Evolutionary conservation across 2,329 filamentous ascomycete species (phyloP).

Genomic region (Arachnopeziza araneosa): DNA sequence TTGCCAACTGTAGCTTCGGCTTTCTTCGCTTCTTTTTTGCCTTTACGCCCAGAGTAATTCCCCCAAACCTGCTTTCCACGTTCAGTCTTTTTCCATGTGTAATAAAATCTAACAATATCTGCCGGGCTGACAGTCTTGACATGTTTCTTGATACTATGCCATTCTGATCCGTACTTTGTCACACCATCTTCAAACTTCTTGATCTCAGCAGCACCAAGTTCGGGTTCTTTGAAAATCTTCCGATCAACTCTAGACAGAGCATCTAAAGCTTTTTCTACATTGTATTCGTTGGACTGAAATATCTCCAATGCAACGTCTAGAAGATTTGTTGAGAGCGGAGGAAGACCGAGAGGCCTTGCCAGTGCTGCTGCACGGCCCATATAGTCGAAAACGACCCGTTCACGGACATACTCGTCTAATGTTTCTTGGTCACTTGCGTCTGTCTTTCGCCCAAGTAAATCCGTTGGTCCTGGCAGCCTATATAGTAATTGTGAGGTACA

Average conservation of each 20-base stretch:
- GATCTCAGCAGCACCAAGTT: conserved; percentile 68
- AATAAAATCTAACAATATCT: conserved; percentile 87
- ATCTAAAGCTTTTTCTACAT: conserved; percentile 64
- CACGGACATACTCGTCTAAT: conserved; percentile 27
- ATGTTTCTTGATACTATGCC: conserved; percentile 75
- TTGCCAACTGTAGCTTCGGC: conserved; percentile 63
- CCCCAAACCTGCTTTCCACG: conserved; percentile 87
- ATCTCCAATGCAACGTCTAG: conserved; percentile 76
- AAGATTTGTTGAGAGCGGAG: conserved; percentile 75
- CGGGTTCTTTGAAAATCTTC: conserved; percentile 76
- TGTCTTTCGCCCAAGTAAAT: conserved; percentile 34
- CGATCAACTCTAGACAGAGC: conserved; percentile 63
- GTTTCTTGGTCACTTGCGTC: conserved; percentile 30
- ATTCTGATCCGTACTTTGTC: conserved; percentile 83
- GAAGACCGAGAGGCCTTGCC: conserved; percentile 59
- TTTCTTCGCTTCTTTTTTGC: conserved; percentile 79
- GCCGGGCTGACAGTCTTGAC: conserved; percentile 77
- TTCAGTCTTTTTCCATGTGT: conserved; percentile 94
- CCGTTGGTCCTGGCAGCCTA: conserved; percentile 58
- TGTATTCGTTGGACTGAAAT: conserved; percentile 66
- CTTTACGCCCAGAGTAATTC: conserved; percentile 78
- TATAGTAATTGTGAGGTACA: conserved; percentile 74
- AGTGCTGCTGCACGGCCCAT: conserved; percentile 55
- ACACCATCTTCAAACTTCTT: conserved; percentile 93
- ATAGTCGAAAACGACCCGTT: conserved; percentile 65